Base-by-base conservation (phyloP, 139 green algal genomes). In the Chlorella ohadii region DNA sequence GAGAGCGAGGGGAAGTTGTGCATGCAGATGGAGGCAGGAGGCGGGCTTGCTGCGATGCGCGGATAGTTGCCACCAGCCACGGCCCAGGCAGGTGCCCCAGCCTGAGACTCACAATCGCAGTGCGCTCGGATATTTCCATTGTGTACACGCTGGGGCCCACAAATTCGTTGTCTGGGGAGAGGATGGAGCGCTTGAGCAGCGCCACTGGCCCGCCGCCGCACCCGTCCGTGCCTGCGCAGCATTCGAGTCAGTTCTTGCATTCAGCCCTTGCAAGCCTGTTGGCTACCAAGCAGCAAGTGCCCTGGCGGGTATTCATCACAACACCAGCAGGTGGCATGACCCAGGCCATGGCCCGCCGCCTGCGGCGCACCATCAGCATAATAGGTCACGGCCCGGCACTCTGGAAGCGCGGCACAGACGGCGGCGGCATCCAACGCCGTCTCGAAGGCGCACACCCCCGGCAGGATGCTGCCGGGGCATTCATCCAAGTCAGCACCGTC, bases 181-280 rank as follows among this genome's bases (percentile, higher is more conserved):
- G 65, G 65, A 34, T 72, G 65, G n/a, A 41, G 65, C 65, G 65
- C 65, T 72, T 72, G 15, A 72, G 65, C 65, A 72, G 12, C 31
- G 65, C 65, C 6, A 72, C 1, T 11, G 31, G 33, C 33, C 12
- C n/a, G 12, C 15, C 65, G 13, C n/a, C 36, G 33, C 65, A 72
- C 13, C 65, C 65, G 33, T 72, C 65, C 0, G 19, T 72, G 65
- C 65, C 65, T 72, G 65, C 65, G 57, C 57, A 25, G 57, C 23
- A 65, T 28, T 7, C n/a, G n/a, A n/a, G n/a, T n/a, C n/a, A n/a
- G n/a, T n/a, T n/a, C n/a, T n/a, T n/a, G n/a, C n/a, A n/a, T n/a
- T n/a, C n/a, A n/a, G n/a, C n/a, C n/a, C n/a, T n/a, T n/a, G n/a
- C n/a, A n/a, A n/a, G n/a, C n/a, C n/a, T n/a, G n/a, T n/a, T n/a